phyloP scores from a whole-genome alignment of 129 eudicot genomes.

The Daucus carota region DNA sequence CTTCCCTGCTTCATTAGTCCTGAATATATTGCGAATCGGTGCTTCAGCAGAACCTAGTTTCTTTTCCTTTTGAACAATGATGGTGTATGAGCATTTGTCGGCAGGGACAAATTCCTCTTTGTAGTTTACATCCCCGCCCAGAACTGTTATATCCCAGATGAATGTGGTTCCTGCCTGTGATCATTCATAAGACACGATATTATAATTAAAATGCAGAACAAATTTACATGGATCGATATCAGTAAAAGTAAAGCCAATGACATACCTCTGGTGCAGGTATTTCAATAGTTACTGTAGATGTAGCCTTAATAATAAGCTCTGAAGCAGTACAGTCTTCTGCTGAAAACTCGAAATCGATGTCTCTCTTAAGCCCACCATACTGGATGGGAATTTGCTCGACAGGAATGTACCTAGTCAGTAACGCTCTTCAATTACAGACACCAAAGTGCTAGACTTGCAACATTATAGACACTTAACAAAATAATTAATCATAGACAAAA shows the following conservation, averaged over 20 bases:
- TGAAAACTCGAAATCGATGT: slow-evolving; percentile 37
- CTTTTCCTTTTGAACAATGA: slow-evolving; percentile 10
- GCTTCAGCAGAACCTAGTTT: slow-evolving; percentile 3
- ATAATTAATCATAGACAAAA: no score
- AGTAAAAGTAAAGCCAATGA: neutral
- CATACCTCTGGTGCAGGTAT: slow-evolving; percentile 42
- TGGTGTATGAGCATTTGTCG: slow-evolving; percentile 15
- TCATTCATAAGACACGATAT: neutral
- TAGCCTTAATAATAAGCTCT: slow-evolving; percentile 39
- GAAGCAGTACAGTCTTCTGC: slow-evolving; percentile 25
- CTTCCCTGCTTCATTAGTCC: slow-evolving; percentile 16
- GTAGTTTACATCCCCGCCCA: slow-evolving; percentile 20
- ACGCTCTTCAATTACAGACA: no score
- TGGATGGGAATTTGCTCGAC: slow-evolving; percentile 44
- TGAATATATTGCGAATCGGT: slow-evolving; percentile 17
- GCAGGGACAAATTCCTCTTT: slow-evolving; percentile 18
- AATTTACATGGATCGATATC: neutral
- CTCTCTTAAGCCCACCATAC: slow-evolving; percentile 50
- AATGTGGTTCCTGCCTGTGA: slow-evolving; percentile 40
- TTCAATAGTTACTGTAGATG: slow-evolving; percentile 40
- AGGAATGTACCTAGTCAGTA: slow-evolving; percentile 31
- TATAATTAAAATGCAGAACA: no score
- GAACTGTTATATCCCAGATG: slow-evolving; percentile 23
- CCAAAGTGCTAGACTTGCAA: no score
- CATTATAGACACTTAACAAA: no score